Percentiles rank a stretch among this genome's conserved stretches.
Evolutionary conservation across 1,284 basidiomycete species (phyloP).

Genomic region (Leccinum angustisporum): DNA sequence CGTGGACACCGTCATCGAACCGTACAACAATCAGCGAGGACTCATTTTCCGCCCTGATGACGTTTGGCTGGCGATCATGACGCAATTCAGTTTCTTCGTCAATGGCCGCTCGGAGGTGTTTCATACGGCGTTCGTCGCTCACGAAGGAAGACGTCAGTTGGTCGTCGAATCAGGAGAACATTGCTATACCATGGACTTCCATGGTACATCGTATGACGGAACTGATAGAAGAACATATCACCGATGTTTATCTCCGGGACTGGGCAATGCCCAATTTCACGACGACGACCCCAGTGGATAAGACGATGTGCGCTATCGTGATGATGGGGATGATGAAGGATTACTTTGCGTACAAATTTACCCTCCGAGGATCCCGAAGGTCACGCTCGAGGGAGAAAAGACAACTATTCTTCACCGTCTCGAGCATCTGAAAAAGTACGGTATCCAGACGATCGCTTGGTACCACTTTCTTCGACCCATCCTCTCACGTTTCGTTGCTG

Average conservation of each 20-base stretch:
- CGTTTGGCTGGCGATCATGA: constrained; percentile 46
- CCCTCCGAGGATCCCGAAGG: constrained; percentile 40
- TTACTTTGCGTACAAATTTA: constrained; percentile 39
- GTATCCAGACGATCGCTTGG: constrained; percentile 38
- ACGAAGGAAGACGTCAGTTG: constrained; percentile 39
- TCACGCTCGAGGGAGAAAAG: constrained; percentile 43
- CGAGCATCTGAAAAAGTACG: constrained; percentile 38
- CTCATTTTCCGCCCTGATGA: constrained; percentile 43
- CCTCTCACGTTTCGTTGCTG: constrained; percentile 36
- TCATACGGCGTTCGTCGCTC: constrained; percentile 41
- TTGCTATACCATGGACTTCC: constrained; percentile 33
- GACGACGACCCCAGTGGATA: constrained; percentile 46
- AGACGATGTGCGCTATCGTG: constrained; percentile 39
- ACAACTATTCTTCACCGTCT: constrained; percentile 34
- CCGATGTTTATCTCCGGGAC: constrained; percentile 36
- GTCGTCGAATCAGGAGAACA: constrained; percentile 26
- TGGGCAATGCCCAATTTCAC: constrained; percentile 49
- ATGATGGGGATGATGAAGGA: constrained; percentile 46
- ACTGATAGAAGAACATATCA: constrained; percentile 37
- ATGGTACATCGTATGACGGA: constrained; percentile 36
- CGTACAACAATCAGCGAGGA: constrained; percentile 40
- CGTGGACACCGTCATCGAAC: constrained; percentile 37
- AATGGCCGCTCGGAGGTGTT: constrained; percentile 43
- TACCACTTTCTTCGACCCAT: constrained; percentile 41
- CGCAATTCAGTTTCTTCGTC: constrained; percentile 45